phyloP scores from a whole-genome alignment of 495 filamentous ascomycete genomes.

The Neurospora sp. region DNA sequence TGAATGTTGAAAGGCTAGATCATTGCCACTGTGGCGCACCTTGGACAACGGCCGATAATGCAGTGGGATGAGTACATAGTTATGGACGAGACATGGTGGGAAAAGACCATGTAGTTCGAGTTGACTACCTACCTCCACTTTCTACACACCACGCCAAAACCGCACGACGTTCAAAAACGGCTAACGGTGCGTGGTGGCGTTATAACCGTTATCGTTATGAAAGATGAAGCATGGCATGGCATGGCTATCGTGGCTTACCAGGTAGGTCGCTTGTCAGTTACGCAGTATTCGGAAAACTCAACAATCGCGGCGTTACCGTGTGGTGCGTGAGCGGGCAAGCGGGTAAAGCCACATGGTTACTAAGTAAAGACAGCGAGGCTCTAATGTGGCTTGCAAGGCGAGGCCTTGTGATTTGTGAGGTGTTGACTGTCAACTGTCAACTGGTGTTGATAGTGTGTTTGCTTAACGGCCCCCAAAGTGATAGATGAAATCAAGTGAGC shows the following conservation, averaged over 20 bases:
- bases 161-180: neutral
- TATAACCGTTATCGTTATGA: neutral
- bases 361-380: neutral
- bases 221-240: neutral
- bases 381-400: neutral
- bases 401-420: neutral
- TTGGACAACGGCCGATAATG: neutral
- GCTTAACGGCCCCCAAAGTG: neutral
- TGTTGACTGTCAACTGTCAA: neutral
- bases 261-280: neutral
- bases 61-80: neutral
- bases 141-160: neutral
- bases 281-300: neutral
- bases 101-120: neutral
- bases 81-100: neutral
- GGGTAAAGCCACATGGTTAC: neutral
- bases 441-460: neutral
- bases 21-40: neutral
- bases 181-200: neutral
- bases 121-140: neutral
- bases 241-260: neutral
- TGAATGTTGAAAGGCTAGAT: neutral
- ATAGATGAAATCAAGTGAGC: neutral
- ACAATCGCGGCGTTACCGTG: neutral
- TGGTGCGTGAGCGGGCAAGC: neutral